Conservation (phyloP, 129 eudicot genomes). For the Centrapalus pauciflorus region DNA sequence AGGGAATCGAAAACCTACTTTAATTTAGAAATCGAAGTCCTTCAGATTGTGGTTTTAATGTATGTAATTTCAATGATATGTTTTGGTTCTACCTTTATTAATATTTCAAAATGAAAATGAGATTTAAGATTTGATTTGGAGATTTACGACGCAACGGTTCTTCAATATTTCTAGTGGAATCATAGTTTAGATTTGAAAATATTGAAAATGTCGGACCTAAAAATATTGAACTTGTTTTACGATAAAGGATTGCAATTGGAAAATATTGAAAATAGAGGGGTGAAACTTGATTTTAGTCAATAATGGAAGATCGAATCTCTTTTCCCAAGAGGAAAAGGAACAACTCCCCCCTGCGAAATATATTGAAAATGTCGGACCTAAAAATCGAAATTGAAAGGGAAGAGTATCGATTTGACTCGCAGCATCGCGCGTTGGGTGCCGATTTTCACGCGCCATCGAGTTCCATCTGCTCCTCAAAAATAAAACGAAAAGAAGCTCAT, state of each 20-base stretch:
- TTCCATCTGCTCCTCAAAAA: background rate
- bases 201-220: no score
- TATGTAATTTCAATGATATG: no score
- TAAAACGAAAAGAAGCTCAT: background rate
- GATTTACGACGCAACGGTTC: no score
- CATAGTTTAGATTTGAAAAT: no score
- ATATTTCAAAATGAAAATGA: no score
- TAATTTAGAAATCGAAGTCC: no score
- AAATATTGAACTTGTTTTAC: no score
- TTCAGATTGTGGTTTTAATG: no score
- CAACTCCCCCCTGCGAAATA: constrained; percentile 21
- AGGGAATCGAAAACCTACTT: no score
- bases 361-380: constrained; percentile 22
- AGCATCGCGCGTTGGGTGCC: constrained; percentile 23
- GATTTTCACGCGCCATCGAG: constrained; percentile 17
- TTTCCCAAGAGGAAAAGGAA: constrained; percentile 16
- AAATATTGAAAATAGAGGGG: background rate
- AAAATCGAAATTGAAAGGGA: background rate
- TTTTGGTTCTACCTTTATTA: no score
- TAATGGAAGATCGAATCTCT: constrained; percentile 14
- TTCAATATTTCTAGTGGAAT: no score
- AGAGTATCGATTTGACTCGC: constrained; percentile 2
- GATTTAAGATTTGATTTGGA: no score
- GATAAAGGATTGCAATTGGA: background rate
- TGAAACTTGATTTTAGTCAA: background rate